phyloP scores from a whole-genome alignment of 2,329 filamentous ascomycete species.

The Cordyceps sp. region DNA sequence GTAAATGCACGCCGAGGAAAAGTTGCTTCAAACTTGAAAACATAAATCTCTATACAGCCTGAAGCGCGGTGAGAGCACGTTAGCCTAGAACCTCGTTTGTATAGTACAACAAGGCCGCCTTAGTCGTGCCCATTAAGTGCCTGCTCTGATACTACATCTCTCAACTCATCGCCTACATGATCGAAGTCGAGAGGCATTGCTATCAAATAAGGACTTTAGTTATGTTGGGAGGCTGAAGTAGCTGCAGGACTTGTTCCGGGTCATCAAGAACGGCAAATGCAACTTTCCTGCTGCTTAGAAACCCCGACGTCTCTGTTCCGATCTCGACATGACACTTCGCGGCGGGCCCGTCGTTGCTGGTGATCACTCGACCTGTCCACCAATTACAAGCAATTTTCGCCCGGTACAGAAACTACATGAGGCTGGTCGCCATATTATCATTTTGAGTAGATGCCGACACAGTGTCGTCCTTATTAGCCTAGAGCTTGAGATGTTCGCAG shows the following conservation, averaged over 20 bases:
- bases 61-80: too few relatives aligned
- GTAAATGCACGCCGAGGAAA: too few relatives aligned
- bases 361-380: conserved; percentile 13
- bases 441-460: too few relatives aligned
- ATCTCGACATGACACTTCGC: conserved; percentile 14
- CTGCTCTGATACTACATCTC: conserved; percentile 13
- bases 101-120: too few relatives aligned
- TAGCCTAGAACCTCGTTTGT: too few relatives aligned
- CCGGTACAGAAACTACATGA: conserved; percentile 12
- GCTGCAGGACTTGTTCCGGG: conserved; percentile 10
- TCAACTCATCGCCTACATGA: conserved; percentile 6
- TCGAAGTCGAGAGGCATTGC: conserved; percentile 5
- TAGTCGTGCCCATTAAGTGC: too few relatives aligned
- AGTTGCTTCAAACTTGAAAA: too few relatives aligned
- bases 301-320: conserved; percentile 14
- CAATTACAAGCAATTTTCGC: conserved; percentile 12
- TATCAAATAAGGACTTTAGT: conserved; percentile 7
- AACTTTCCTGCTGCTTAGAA: conserved; percentile 5
- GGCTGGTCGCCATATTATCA: conserved; percentile 14
- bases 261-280: conserved; percentile 2
- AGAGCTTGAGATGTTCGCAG: too few relatives aligned
- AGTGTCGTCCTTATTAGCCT: neutral
- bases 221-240: conserved; percentile 13
- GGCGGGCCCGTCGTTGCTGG: conserved; percentile 10
- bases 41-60: too few relatives aligned